phyloP scores from a whole-genome alignment of 2,329 filamentous ascomycete genomes.

The Cordyceps javanica region DNA sequence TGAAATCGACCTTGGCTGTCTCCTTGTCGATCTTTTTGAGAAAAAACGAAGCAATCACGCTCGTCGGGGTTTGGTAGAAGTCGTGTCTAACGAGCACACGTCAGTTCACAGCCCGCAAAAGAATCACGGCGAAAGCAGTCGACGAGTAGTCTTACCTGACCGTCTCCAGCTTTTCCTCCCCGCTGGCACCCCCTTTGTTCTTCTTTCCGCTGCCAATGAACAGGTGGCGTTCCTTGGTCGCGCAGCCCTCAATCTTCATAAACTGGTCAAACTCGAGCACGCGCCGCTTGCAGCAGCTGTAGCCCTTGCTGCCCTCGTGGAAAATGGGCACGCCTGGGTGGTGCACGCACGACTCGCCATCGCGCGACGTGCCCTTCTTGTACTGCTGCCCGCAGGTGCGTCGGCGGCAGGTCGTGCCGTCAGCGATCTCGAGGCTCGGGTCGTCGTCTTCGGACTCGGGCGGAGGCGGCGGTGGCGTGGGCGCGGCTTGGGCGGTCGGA shows the following conservation, averaged over 20 bases:
- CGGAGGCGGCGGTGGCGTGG: constrained; percentile 51
- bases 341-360: constrained; percentile 73
- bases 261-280: constrained; percentile 98
- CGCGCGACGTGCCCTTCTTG: constrained; percentile 51
- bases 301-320: constrained; percentile 97
- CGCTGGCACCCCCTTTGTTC: constrained; percentile 37
- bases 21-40: constrained; percentile 94
- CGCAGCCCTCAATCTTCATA: constrained; percentile 89
- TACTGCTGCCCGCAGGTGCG: constrained; percentile 66
- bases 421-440: constrained; percentile 62
- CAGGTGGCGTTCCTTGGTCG: constrained; percentile 72
- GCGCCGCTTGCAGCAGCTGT: constrained; percentile 90
- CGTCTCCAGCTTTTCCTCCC: constrained; percentile 70
- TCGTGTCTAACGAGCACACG: constrained; percentile 49
- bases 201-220: constrained; percentile 77
- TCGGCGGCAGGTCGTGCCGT: constrained; percentile 70
- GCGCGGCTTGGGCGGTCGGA: constrained; percentile 36
- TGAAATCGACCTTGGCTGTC: constrained; percentile 65
- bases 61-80: constrained; percentile 86
- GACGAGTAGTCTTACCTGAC: constrained; percentile 56
- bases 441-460: constrained; percentile 88
- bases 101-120: neutral
- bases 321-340: constrained; percentile 91
- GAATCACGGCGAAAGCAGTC: neutral
- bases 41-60: constrained; percentile 87